These are phyloP conservation scores for Hypoxylon lenormandii DNA, from an alignment of 495 filamentous ascomycete genomes.

Conservation along the genomic window DNA sequence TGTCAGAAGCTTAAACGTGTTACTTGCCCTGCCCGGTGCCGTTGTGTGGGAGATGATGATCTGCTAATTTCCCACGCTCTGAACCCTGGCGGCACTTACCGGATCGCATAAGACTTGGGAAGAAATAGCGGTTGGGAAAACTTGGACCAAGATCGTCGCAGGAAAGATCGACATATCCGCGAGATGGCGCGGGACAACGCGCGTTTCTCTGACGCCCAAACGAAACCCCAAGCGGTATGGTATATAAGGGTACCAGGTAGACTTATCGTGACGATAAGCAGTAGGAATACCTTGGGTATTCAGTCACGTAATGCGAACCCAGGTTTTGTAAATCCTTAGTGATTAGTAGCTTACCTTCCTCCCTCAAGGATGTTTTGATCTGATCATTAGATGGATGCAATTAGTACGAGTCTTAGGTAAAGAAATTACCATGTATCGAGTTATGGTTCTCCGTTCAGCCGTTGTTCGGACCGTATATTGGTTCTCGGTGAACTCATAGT, in stretches of 20 bases:
- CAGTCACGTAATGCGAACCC: not conserved
- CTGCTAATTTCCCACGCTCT: conserved; percentile 24
- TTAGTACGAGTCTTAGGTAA: conserved; percentile 21
- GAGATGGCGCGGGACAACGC: conserved; percentile 39
- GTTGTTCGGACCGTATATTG: conserved; percentile 21
- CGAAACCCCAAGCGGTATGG: not conserved
- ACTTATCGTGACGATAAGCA: conserved; percentile 9
- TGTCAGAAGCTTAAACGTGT: conserved; percentile 29
- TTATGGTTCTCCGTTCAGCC: conserved; percentile 3
- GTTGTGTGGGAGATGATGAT: conserved; percentile 44
- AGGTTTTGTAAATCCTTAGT: not conserved
- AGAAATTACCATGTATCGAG: not conserved
- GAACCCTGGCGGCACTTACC: conserved; percentile 38
- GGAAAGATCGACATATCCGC: conserved; percentile 43
- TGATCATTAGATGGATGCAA: not conserved
- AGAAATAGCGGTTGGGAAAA: conserved; percentile 18
- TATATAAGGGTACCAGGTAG: not conserved
- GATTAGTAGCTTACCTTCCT: not conserved
- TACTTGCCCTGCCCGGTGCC: conserved; percentile 21
- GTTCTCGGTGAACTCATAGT: conserved; percentile 18
- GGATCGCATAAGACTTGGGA: conserved; percentile 14
- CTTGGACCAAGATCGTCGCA: conserved; percentile 39
- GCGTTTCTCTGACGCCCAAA: conserved; percentile 21
- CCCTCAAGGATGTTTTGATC: not conserved
- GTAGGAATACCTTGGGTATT: not conserved